Base-by-base conservation (phyloP, 2,329 filamentous ascomycete genomes). In the Onygena corvina region DNA sequence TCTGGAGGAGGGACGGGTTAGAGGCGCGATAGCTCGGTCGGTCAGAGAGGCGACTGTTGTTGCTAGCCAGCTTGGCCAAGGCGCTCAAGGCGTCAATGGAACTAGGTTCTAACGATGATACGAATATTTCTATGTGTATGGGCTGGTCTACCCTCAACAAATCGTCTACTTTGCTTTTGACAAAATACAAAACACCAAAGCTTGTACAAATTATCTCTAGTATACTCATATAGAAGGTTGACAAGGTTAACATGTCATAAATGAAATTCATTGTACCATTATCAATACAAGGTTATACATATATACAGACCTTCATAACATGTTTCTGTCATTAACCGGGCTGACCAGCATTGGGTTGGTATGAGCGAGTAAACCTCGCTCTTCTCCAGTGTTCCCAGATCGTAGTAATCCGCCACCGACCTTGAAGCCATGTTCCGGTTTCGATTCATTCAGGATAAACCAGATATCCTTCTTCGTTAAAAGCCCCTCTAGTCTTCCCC, bases 391-490 rank as follows among this genome's bases (percentile, higher is more conserved):
- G 40, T 60, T 52, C 11, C 48, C 53, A 29, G 61, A 58, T 27
- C 57, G 52, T 36, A 61, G 61, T 3, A 58, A 50, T 36, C 55
- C 56, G 4, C 59, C 58, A 36, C 57, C 60, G 16, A 65, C 54
- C n/a, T 56, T 59, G 34, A 65, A 60, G 48, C 59, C 58, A 31
- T 59, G 57, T 23, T 56, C 56, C 47, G 81, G 78, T 55, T 83
- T 81, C 7, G 79, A 80, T 35, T 83, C 86, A 61, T 94, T 87
- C 40, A 96, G 73, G 33, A 96, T 81, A 64, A 86, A 89, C 86
- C 89, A 96, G 29, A 94, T 82, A 67, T 98, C 92, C 71, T 98
- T 98, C 72, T 96, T 96, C 16, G 92, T 98, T 57, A 96, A 70
- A 44, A 98, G 66, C 0, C 92, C 92, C 64, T 86, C 81, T 33